Evolutionary conservation across 495 filamentous ascomycete species (phyloP), one percentile per base, ranked within the genome.

Genomic region (Penicillium bovifimosum): DNA sequence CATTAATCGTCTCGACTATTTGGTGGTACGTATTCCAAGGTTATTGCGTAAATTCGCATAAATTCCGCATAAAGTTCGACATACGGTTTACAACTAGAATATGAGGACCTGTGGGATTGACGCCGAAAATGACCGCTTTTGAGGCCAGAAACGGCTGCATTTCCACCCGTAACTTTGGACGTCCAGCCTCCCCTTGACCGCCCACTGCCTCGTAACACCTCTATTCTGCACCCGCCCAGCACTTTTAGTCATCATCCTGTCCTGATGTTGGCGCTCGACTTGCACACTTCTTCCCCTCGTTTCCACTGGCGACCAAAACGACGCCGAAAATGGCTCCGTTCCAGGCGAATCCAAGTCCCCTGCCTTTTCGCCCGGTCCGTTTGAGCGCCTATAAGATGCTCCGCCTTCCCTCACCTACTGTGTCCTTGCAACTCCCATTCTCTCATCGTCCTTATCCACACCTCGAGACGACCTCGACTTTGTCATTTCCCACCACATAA

Each of bases 271-370:
- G 34, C 34, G 32, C 32, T n/a, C n/a, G n/a, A n/a, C n/a, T n/a
- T n/a, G n/a, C n/a, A n/a, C n/a, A n/a, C n/a, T n/a, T n/a, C n/a
- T n/a, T n/a, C n/a, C n/a, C n/a, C n/a, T n/a, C 18, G 26, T 43
- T 50, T 51, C 53, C 33, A 55, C 41, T 11, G 2, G 33, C 32
- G 17, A 49, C 52, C 35, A 46, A 46, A 56, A 56, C 53, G 47
- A 51, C 53, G 46, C 53, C 47, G 47, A 55, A 55, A 55, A 55
- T 55, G 27, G 53, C 53, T 50, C 47, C 41, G 47, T 42, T 55
- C 4, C 40, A 55, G 31, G 16, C n/a, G 20, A 7, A 8, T 24
- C 41, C 47, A 55, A 33, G 46, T 3, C 0, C 53, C 46, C 38
- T 33, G 26, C 9, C 39, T 55, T 43, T 24, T 44, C 31, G 46